Percentiles rank a stretch among this genome's conserved stretches.
Conservation (phyloP, 768 basidiomycete species). For the Kwoniella mangroviensis region DNA sequence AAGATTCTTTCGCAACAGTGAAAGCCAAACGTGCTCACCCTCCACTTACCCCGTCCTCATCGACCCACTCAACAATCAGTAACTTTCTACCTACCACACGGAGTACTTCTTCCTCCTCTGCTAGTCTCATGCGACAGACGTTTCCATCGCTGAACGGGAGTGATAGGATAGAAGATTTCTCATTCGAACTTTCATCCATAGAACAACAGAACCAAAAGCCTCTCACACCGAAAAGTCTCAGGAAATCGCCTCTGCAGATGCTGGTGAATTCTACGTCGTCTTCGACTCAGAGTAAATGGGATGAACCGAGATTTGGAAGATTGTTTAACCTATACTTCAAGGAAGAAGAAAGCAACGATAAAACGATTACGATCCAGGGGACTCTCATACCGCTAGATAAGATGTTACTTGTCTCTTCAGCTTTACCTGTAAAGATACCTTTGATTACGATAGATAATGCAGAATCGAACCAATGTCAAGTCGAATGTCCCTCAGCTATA, state of each 20-base stretch:
- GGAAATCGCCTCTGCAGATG: constrained; percentile 4
- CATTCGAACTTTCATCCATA: constrained; percentile 37
- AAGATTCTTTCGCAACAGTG: constrained; percentile 44
- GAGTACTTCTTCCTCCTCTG: constrained; percentile 22
- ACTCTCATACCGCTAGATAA: constrained; percentile 26
- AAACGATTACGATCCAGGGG: constrained; percentile 17
- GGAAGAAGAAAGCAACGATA: constrained; percentile 4
- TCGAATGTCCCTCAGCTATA: constrained; percentile 13
- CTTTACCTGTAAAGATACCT: constrained; percentile 29
- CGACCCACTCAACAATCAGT: neutral
- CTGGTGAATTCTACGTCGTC: constrained; percentile 1
- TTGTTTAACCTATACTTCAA: constrained; percentile 25
- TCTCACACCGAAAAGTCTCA: neutral
- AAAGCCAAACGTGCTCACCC: constrained; percentile 15
- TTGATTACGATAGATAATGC: constrained; percentile 13
- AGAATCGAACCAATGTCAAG: constrained; percentile 1
- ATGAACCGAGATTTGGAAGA: constrained; percentile 8
- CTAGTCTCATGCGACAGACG: constrained; percentile 32
- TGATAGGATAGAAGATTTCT: constrained; percentile 43
- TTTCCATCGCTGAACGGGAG: constrained; percentile 15
- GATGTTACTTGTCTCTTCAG: constrained; percentile 24
- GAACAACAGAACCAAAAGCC: constrained; percentile 17
- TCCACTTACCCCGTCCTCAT: constrained; percentile 5
- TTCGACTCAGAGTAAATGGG: neutral
- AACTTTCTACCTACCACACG: neutral